A percentile compares a stretch with the other conserved stretches of the same genome.
Conservation (phyloP, 2,329 filamentous ascomycete species). For the Paraphoma chrysanthemicola region DNA sequence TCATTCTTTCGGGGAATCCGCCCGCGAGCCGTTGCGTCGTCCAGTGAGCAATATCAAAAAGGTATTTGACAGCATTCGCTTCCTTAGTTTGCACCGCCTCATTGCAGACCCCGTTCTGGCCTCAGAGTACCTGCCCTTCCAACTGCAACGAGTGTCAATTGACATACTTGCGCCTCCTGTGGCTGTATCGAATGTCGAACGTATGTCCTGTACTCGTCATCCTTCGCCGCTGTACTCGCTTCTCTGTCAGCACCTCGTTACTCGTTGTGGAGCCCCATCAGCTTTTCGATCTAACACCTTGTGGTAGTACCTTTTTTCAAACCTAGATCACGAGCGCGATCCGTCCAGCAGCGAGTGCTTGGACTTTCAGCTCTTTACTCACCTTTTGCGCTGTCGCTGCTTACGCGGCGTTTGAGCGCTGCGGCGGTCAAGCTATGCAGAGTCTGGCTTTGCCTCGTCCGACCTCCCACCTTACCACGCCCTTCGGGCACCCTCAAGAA, state of each 20-base stretch:
- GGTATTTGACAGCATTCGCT: constrained; percentile 17
- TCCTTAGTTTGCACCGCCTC: not conserved
- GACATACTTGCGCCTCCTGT: constrained; percentile 5
- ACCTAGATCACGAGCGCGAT: constrained; percentile 21
- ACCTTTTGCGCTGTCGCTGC: constrained; percentile 41
- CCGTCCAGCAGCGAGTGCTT: constrained; percentile 20
- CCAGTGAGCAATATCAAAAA: constrained; percentile 22
- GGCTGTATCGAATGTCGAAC: constrained; percentile 9
- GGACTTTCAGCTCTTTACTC: constrained; percentile 27
- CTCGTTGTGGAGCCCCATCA: constrained; percentile 39
- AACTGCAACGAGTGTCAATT: not conserved
- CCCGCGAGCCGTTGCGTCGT: not conserved
- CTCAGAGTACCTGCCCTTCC: not conserved
- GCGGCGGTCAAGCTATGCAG: constrained; percentile 50
- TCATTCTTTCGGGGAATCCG: not conserved
- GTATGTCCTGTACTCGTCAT: constrained; percentile 16
- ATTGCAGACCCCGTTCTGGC: not conserved
- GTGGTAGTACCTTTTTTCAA: constrained; percentile 26
- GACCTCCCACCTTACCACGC: constrained; percentile 44
- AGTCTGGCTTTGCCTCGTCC: constrained; percentile 49
- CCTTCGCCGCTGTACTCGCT: constrained; percentile 24
- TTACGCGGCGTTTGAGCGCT: constrained; percentile 44
- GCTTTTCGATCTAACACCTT: constrained; percentile 28
- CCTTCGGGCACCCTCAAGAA: constrained; percentile 47
- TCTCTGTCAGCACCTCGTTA: constrained; percentile 39